Evolutionary conservation across 257 asterid species (phyloP), one percentile per base, ranked within the genome.

Genomic region (Solanum sparsipilum): DNA sequence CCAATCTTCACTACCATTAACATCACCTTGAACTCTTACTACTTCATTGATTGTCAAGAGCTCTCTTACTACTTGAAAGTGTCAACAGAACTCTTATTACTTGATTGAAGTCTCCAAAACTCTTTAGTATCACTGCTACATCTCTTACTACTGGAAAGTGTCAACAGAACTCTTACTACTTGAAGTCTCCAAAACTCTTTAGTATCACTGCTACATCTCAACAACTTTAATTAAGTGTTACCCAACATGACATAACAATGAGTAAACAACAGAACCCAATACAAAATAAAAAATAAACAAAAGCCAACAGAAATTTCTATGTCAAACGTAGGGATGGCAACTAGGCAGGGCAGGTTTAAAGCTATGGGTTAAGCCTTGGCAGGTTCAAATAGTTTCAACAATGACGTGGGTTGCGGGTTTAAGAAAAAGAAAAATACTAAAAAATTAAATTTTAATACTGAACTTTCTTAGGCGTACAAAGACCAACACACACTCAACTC

Each of bases 11-110:
- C 92, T 93, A 95, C 90, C 95, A 92, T 92, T 92, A 86, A 94
- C 93, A 94, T 94, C 98, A 95, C 92, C 98, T 94, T 95, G 94
- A 92, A 94, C 94, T 95, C 94, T 96, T 94, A 94, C 87, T 90
- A 92, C 96, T 94, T 91, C 94, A 94, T 87, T 90, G 94, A 87
- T 74, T 90, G 91, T 91, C 97, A 93, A 88, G 86, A 48, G 92
- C 85, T 88, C 95, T 91, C 94, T 92, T 92, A 94, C 93, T 87
- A 91, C 90, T 91, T 91, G 91, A 91, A 91, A 82, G 68, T 89
- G 90, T 90, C 94, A 90, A 94, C 93, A 89, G 96, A 91, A 93
- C 91, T 88, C 92, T 90, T 86, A 88, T 79, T 90, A 90, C 90
- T 90, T 87, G 72, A 91, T 88, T 89, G 89, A 88, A 56, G 91